Evolutionary conservation across 306 rosid species (phyloP).

Genomic region (Sicyos edulis): DNA sequence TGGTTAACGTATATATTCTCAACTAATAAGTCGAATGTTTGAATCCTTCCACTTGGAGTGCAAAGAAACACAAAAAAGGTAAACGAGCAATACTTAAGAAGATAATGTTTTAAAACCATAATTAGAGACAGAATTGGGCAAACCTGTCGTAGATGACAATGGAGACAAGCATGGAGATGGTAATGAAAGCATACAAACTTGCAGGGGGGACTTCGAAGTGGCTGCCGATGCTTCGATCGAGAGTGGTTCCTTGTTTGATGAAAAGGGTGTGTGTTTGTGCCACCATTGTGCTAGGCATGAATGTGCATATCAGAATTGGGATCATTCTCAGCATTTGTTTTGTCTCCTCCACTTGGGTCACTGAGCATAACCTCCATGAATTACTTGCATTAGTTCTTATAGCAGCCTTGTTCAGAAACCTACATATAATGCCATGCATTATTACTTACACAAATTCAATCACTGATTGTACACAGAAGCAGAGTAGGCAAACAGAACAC

Average conservation of each 20-base stretch:
- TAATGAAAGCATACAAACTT: slow-evolving; percentile 57
- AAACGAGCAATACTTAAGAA: not conserved
- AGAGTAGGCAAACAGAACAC: no score
- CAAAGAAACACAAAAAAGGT: not conserved
- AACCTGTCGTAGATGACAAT: slow-evolving; percentile 63
- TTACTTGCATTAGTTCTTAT: slow-evolving; percentile 32
- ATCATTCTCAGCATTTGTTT: slow-evolving; percentile 74
- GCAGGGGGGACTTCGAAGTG: slow-evolving; percentile 70
- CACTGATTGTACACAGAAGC: no score
- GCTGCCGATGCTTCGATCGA: slow-evolving; percentile 50
- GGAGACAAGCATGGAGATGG: slow-evolving; percentile 57
- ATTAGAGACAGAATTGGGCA: not conserved
- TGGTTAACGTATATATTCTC: no score
- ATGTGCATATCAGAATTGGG: slow-evolving; percentile 51
- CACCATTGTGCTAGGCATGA: slow-evolving; percentile 65
- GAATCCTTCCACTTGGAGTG: not conserved
- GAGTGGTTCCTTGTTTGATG: slow-evolving; percentile 85
- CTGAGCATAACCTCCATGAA: slow-evolving; percentile 47
- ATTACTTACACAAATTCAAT: no score
- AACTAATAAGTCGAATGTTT: no score
- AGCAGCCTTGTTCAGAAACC: slow-evolving; percentile 40
- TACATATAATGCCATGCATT: slow-evolving; percentile 4
- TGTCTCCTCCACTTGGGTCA: slow-evolving; percentile 83
- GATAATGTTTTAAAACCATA: no score
- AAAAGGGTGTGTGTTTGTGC: slow-evolving; percentile 71